Conservation (phyloP, 2,329 filamentous ascomycete species). For the Ophiostoma pallidulum region DNA sequence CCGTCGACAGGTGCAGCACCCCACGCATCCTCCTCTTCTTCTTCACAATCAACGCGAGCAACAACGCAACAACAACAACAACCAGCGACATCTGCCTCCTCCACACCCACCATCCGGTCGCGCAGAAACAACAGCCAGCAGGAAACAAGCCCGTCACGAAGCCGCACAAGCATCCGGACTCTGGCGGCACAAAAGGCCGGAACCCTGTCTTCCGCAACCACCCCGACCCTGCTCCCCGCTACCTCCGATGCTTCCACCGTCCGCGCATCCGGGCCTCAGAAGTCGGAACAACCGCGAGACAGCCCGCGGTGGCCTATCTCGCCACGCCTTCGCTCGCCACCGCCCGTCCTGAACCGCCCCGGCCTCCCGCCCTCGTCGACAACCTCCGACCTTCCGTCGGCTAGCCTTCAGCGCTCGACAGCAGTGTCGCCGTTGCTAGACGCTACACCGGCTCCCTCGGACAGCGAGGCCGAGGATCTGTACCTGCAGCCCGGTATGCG, state of each 20-base stretch:
- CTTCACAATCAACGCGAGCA: neutral
- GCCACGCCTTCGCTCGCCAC: conserved; percentile 67
- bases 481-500: conserved; percentile 43
- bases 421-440: conserved; percentile 37
- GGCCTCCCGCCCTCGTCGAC: neutral
- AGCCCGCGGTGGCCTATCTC: conserved; percentile 67
- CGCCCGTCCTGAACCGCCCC: conserved; percentile 44
- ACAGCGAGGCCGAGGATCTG: conserved; percentile 44
- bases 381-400: conserved; percentile 34
- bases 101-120: conserved; percentile 33
- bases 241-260: conserved; percentile 46
- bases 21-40: conserved; percentile 26
- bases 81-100: neutral
- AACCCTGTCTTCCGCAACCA: conserved; percentile 57
- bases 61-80: neutral
- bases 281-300: conserved; percentile 46
- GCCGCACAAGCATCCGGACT: conserved; percentile 44
- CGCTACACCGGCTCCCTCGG: conserved; percentile 30
- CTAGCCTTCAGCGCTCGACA: conserved; percentile 41
- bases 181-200: conserved; percentile 48
- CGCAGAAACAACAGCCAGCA: conserved; percentile 57
- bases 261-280: conserved; percentile 56
- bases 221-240: conserved; percentile 54
- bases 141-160: conserved; percentile 54
- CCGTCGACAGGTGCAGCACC: conserved; percentile 10